Conservation (phyloP, 345 rosid species). For the Angophora floribunda region DNA sequence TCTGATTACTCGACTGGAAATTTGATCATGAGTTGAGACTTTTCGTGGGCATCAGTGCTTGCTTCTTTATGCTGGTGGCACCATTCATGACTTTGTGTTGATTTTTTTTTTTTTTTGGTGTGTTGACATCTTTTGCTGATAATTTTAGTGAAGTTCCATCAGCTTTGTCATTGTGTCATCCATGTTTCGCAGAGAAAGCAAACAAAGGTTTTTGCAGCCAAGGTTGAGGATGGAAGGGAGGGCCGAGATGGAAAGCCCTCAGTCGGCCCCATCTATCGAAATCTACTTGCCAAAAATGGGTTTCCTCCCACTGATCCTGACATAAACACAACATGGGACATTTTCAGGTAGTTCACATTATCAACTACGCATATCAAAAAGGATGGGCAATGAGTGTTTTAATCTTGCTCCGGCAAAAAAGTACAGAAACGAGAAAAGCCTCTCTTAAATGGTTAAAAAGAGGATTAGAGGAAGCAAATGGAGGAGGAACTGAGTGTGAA, state of each 20-base stretch:
- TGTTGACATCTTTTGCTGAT: background rate
- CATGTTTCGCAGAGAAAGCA: background rate
- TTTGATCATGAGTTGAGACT: background rate
- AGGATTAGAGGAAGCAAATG: background rate
- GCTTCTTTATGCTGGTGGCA: background rate
- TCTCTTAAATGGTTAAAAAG: background rate
- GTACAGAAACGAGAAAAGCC: background rate
- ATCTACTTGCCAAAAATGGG: constrained; percentile 43
- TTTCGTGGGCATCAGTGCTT: background rate
- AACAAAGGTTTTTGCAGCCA: constrained; percentile 61
- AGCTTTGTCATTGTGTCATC: background rate
- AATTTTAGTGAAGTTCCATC: background rate
- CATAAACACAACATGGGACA: constrained; percentile 65
- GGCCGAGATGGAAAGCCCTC: constrained; percentile 72
- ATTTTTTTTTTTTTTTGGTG: background rate
- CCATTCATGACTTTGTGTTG: background rate
- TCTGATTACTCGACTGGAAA: background rate
- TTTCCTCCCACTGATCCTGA: constrained; percentile 51
- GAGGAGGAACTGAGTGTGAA: background rate
- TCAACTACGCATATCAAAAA: background rate
- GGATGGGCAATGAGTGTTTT: background rate
- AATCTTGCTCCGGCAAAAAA: background rate
- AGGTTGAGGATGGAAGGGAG: constrained; percentile 72
- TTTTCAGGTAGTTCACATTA: constrained; percentile 47
- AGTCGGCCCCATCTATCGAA: constrained; percentile 86